Evolutionary conservation across 2,329 filamentous ascomycete genomes (phyloP).

Genomic region (Arthrobotrys pseudoclavata): DNA sequence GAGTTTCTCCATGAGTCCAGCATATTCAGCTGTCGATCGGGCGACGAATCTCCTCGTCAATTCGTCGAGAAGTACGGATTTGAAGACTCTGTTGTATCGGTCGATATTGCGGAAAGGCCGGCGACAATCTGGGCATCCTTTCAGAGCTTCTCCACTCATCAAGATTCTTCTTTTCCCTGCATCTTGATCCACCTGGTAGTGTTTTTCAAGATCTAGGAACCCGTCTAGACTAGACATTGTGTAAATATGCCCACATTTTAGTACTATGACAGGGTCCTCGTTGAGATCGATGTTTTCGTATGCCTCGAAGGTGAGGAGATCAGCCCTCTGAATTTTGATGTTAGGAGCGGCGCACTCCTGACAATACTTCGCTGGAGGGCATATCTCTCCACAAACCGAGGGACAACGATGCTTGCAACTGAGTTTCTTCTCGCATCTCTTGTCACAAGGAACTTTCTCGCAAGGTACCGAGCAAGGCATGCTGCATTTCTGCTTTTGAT

Average conservation of each 20-base stretch:
- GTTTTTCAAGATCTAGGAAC: slow-evolving; percentile 70
- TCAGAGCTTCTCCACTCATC: slow-evolving; percentile 62
- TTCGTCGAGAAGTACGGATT: slow-evolving; percentile 74
- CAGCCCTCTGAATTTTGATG: slow-evolving; percentile 70
- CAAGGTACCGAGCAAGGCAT: slow-evolving; percentile 76
- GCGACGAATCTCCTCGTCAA: slow-evolving; percentile 75
- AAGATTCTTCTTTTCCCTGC: slow-evolving; percentile 15
- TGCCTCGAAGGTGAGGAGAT: slow-evolving; percentile 67
- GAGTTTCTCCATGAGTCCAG: slow-evolving; percentile 26
- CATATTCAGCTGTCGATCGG: slow-evolving; percentile 38
- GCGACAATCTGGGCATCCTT: slow-evolving; percentile 74
- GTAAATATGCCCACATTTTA: slow-evolving; percentile 75
- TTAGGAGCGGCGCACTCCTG: slow-evolving; percentile 70
- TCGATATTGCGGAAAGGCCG: slow-evolving; percentile 72
- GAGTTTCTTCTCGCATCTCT: slow-evolving; percentile 70
- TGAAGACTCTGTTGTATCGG: slow-evolving; percentile 75
- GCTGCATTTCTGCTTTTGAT: slow-evolving; percentile 69
- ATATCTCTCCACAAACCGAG: slow-evolving; percentile 75
- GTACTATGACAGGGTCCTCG: slow-evolving; percentile 73
- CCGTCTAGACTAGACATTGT: slow-evolving; percentile 75
- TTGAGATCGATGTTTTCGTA: slow-evolving; percentile 73
- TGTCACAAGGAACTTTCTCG: slow-evolving; percentile 75
- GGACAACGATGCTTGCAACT: slow-evolving; percentile 77
- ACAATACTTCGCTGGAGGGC: slow-evolving; percentile 71
- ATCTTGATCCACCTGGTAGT: slow-evolving; percentile 29